Base-by-base conservation (phyloP, 1,284 basidiomycete genomes). In the Hypsizygus ulmarius region DNA sequence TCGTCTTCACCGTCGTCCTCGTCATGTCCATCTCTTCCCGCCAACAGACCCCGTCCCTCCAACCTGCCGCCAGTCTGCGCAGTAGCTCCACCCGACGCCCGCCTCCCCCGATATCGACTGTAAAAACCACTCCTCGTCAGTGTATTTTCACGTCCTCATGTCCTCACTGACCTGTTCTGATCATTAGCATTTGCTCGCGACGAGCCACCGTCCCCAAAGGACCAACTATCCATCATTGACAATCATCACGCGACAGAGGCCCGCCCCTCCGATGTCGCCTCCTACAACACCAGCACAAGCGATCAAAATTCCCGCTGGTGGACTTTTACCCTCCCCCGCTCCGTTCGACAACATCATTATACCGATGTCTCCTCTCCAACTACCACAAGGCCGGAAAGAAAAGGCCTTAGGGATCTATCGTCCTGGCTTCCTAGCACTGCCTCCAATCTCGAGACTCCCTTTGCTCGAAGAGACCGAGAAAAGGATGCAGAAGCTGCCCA, bases 131-230 rank as follows among this genome's bases (percentile, higher is more conserved):
- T 35, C 87, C 87, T 53, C 87, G 87, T 90, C 62, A 58, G 82
- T 74, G 19, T 51, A 27, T 34, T 48, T 43, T 12, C 37, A 39
- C 45, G 46, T 46, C 41, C 40, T 28, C 30, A 40, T 37, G 44
- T 43, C 40, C 37, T 39, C 46, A 8, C 15, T 35, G 45, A 42
- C 49, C n/a, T 46, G 54, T 54, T 43, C 52, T 50, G 57, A 43
- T 40, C 32, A 48, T 32, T 56, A 90, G 87, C 88, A 47, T 90
- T 88, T 88, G 88, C 87, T 7, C 75, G 78, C 57, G 84, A 90
- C 62, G 88, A 90, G 59, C 87, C 87, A 2, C 84, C 86, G 6
- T 88, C 87, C 0, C 86, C 87, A 4, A 76, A 69, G 16, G 80
- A 82, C 44, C 67, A 70, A 28, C 61, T 66, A 9, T 59, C 65